These are phyloP conservation scores for Chytriomyces confervae DNA, from an alignment of 192 early-diverging fungal species.

Conservation along the genomic window DNA sequence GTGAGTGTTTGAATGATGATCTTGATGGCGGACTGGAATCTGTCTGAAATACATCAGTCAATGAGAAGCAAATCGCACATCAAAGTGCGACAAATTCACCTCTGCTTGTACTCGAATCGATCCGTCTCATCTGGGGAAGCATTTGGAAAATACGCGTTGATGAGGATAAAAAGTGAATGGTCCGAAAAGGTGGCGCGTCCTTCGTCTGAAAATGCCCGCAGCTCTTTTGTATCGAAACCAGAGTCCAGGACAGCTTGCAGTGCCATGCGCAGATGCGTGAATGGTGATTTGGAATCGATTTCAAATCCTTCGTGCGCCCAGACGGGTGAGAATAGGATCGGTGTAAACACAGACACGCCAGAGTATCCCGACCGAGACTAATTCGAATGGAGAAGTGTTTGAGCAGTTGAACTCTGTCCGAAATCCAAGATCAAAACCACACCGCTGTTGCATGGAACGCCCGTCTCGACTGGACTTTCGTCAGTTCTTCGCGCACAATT, in stretches of 20 bases:
- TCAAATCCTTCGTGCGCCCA: slow-evolving; percentile 74
- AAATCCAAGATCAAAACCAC: slow-evolving; percentile 17
- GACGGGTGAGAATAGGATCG: slow-evolving; percentile 48
- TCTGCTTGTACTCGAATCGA: slow-evolving; percentile 34
- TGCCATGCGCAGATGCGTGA: slow-evolving; percentile 37
- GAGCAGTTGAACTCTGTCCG: neutral
- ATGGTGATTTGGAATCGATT: slow-evolving; percentile 43
- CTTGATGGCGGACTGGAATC: slow-evolving; percentile 41
- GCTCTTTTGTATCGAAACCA: slow-evolving; percentile 36
- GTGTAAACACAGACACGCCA: slow-evolving; percentile 71
- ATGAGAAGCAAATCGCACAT: neutral
- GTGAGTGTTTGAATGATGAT: slow-evolving; percentile 10
- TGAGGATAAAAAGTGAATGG: slow-evolving; percentile 74
- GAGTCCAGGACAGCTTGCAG: slow-evolving; percentile 37
- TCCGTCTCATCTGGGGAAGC: slow-evolving; percentile 11
- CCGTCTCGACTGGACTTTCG: slow-evolving; percentile 70
- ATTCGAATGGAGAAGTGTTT: neutral
- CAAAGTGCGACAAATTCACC: neutral
- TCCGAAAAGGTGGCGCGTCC: slow-evolving; percentile 75
- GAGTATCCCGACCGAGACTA: slow-evolving; percentile 65
- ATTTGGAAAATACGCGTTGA: slow-evolving; percentile 61
- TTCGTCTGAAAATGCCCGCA: slow-evolving; percentile 68
- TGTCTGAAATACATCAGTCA: neutral
- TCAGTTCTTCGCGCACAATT: slow-evolving; percentile 60
- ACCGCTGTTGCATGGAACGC: slow-evolving; percentile 74